These are phyloP conservation scores for Elaphomyces granulatus DNA, from an alignment of 495 filamentous ascomycete genomes.

Conservation along the genomic window DNA sequence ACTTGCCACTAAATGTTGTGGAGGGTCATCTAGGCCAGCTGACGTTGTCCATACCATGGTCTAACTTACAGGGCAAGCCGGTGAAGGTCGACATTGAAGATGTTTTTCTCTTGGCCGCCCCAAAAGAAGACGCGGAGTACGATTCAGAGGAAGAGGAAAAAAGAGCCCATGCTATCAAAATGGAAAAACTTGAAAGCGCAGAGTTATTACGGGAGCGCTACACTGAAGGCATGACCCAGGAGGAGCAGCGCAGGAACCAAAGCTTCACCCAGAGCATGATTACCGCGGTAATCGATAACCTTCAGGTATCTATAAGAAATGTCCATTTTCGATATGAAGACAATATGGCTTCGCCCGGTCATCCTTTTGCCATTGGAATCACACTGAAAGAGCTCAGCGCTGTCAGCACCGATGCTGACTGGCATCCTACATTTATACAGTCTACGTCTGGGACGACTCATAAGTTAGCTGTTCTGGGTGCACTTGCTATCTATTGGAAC, in stretches of 20 bases:
- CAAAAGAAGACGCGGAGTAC: slow-evolving; percentile 86
- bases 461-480: slow-evolving; percentile 78
- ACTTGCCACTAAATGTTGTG: slow-evolving; percentile 87
- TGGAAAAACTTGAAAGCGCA: slow-evolving; percentile 93
- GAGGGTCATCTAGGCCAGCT: slow-evolving; percentile 87
- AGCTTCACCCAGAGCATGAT: slow-evolving; percentile 90
- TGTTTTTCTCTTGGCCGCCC: slow-evolving; percentile 86
- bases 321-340: slow-evolving; percentile 97
- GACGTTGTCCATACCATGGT: slow-evolving; percentile 90
- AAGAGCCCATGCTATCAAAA: slow-evolving; percentile 73
- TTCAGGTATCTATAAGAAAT: slow-evolving; percentile 94
- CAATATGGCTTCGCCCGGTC: slow-evolving; percentile 84
- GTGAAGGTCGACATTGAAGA: slow-evolving; percentile 92
- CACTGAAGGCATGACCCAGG: slow-evolving; percentile 81
- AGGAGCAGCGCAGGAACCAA: slow-evolving; percentile 91
- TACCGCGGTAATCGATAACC: slow-evolving; percentile 93
- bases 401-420: slow-evolving; percentile 83
- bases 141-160: slow-evolving; percentile 81
- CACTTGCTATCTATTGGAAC: slow-evolving; percentile 92
- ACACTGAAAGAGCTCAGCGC: slow-evolving; percentile 93
- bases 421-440: slow-evolving; percentile 90
- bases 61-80: slow-evolving; percentile 82
- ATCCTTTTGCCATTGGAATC: slow-evolving; percentile 84
- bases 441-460: slow-evolving; percentile 68
- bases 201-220: slow-evolving; percentile 84